Conservation (phyloP, 2,329 filamentous ascomycete genomes). For the Blumeriella jaapii region DNA sequence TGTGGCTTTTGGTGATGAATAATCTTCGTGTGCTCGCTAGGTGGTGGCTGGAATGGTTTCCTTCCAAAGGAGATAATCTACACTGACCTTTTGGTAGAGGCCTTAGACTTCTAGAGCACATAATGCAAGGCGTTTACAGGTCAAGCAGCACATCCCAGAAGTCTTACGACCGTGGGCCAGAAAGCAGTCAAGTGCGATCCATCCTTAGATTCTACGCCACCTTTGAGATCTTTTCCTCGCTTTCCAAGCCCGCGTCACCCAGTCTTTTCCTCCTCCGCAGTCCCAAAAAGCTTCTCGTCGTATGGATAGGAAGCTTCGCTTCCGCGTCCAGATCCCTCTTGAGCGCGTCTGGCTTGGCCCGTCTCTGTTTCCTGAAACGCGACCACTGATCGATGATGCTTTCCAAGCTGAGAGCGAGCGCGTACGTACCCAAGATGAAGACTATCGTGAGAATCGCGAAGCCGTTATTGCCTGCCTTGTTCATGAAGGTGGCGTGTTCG, state of each 20-base stretch:
- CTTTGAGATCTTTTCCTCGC: constrained; percentile 5
- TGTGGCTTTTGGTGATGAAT: no score
- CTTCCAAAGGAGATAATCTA: no score
- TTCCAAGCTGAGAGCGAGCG: constrained; percentile 12
- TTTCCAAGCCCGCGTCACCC: neutral
- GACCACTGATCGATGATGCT: constrained; percentile 9
- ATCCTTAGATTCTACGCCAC: neutral
- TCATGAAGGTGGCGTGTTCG: constrained; percentile 8
- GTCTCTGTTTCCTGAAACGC: constrained; percentile 2
- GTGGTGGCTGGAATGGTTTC: no score
- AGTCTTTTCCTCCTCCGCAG: constrained; percentile 4
- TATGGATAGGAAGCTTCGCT: neutral
- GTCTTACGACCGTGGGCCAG: no score
- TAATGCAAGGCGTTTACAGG: no score
- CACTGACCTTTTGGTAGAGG: no score
- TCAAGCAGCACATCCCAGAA: no score
- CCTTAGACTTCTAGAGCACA: no score
- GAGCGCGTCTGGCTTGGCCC: neutral
- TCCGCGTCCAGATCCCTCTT: neutral
- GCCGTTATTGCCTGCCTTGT: constrained; percentile 5
- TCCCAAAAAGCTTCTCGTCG: constrained; percentile 1
- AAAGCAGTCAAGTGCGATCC: no score
- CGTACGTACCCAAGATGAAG: constrained; percentile 13
- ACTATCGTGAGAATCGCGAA: constrained; percentile 10
- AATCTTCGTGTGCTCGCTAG: no score